A percentile compares a stretch with the other conserved stretches of the same genome.
These are phyloP conservation scores for Cystoderma amianthinum DNA, from an alignment of 768 basidiomycete species.

Conservation along the genomic window DNA sequence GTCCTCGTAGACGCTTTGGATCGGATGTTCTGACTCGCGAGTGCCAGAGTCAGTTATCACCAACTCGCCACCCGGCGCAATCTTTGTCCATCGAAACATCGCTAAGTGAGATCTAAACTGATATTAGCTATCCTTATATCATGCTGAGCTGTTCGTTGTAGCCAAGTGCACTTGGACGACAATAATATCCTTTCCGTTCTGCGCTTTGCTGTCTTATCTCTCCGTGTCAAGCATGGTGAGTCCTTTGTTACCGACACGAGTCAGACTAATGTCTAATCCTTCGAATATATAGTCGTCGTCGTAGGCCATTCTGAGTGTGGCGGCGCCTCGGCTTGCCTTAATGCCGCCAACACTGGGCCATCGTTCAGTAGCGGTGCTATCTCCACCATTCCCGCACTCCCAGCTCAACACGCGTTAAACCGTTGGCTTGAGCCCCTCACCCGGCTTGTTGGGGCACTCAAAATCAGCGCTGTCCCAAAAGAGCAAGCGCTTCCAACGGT, in stretches of 20 bases:
- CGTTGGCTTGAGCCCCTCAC: constrained; percentile 73
- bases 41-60: constrained; percentile 77
- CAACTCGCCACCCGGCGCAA: constrained; percentile 65
- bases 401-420: constrained; percentile 42
- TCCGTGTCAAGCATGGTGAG: constrained; percentile 76
- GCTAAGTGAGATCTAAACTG: constrained; percentile 56
- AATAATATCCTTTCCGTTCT: constrained; percentile 67
- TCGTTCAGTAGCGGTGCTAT: constrained; percentile 20
- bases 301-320: constrained; percentile 84
- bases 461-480: constrained; percentile 27
- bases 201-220: constrained; percentile 60
- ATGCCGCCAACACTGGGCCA: constrained; percentile 29
- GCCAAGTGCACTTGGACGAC: constrained; percentile 72
- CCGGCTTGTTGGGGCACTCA: constrained; percentile 38
- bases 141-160: constrained; percentile 15
- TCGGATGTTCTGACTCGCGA: constrained; percentile 81
- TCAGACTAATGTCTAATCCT: constrained; percentile 20
- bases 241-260: constrained; percentile 22
- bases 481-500: constrained; percentile 34
- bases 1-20: constrained; percentile 56
- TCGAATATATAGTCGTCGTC: constrained; percentile 52
- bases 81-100: constrained; percentile 83
- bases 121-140: constrained; percentile 3
- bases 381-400: constrained; percentile 24
- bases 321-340: constrained; percentile 55